phyloP scores from a whole-genome alignment of 768 basidiomycete genomes.

The Tylopilus sp. region DNA sequence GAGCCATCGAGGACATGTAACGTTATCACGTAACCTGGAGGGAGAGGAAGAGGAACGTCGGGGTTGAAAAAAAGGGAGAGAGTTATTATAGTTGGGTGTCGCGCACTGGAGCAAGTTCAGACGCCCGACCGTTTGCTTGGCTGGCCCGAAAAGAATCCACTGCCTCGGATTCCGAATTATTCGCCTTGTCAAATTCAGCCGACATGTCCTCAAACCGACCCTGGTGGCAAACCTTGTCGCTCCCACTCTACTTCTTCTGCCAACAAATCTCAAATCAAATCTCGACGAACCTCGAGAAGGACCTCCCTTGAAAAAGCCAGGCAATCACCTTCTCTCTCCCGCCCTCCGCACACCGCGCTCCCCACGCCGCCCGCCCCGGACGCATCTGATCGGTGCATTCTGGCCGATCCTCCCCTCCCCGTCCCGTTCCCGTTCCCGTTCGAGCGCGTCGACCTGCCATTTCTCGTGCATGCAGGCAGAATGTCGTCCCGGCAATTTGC shows the following conservation, averaged over 20 bases:
- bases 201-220: slow-evolving; percentile 33
- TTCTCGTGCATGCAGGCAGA: neutral
- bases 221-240: slow-evolving; percentile 34
- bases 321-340: slow-evolving; percentile 17
- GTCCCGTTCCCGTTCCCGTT: too few species aligned
- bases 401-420: neutral
- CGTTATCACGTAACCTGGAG: slow-evolving; percentile 39
- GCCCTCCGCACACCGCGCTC: neutral
- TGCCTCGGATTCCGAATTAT: slow-evolving; percentile 46
- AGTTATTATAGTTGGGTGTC: slow-evolving; percentile 35
- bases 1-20: slow-evolving; percentile 58
- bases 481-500: slow-evolving; percentile 26
- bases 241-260: slow-evolving; percentile 17
- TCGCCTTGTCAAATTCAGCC: slow-evolving; percentile 42
- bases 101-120: slow-evolving; percentile 16
- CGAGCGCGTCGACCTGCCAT: neutral
- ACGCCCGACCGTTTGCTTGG: slow-evolving; percentile 21
- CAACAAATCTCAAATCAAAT: slow-evolving; percentile 33
- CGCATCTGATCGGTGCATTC: neutral
- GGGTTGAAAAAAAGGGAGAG: slow-evolving; percentile 42
- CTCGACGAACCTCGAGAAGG: slow-evolving; percentile 26
- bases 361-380: neutral
- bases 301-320: slow-evolving; percentile 7
- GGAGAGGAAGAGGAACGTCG: slow-evolving; percentile 42
- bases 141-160: slow-evolving; percentile 26